Evolutionary conservation across 768 basidiomycete genomes (phyloP).

Genomic region (Podaxis sp.): DNA sequence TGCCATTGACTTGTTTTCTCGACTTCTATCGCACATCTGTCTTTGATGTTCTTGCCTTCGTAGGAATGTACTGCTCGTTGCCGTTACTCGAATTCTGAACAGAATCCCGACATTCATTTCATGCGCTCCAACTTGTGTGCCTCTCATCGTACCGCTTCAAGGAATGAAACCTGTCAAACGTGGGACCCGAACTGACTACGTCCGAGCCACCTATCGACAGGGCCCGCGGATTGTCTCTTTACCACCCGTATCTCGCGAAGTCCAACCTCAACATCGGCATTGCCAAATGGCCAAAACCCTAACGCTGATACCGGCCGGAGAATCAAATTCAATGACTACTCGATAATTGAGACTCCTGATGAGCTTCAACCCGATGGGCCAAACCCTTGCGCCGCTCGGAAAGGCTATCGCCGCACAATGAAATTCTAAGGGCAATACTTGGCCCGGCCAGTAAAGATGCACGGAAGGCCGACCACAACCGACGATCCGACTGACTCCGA

Average conservation of each 20-base stretch:
- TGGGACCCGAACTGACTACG: background rate
- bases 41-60: background rate
- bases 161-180: background rate
- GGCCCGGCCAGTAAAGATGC: background rate
- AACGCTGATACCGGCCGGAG: background rate
- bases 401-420: background rate
- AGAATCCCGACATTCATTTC: background rate
- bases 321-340: background rate
- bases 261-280: too few relatives aligned
- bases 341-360: background rate
- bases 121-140: background rate
- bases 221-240: background rate
- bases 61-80: background rate
- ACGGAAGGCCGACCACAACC: background rate
- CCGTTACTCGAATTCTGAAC: background rate
- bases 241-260: background rate
- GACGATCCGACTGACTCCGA: conserved; percentile 5
- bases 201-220: background rate
- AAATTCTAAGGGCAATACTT: background rate
- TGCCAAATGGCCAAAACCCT: background rate
- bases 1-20: background rate
- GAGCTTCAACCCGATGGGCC: background rate
- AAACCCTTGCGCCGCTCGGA: background rate
- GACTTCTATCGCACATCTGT: background rate
- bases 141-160: background rate